Base-by-base conservation (phyloP, 768 basidiomycete species). In the Phaffia tasmanica region DNA sequence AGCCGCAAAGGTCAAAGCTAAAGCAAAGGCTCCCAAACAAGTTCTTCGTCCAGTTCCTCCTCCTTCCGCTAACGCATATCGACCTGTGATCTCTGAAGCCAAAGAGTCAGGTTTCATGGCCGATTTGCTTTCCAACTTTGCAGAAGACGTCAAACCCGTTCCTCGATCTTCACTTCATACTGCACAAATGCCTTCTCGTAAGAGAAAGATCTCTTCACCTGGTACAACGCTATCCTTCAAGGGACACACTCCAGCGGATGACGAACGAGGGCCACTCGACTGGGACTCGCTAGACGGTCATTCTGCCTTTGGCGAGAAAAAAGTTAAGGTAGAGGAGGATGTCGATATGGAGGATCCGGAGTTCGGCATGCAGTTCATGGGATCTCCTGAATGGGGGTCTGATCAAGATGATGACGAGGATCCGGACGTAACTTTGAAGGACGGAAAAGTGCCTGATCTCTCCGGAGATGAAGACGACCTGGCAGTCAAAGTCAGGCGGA, bases 21-120 rank as follows among this genome's bases (percentile, higher is more conserved):
- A 78, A 72, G 76, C 74, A 23, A 76, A 74, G 59, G 79, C 81
- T 35, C 48, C 64, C 23, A 46, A 62, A 49, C 51, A 51, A 2
- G n/a, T 49, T 59, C 51, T 29, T 82, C 82, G 32, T 82, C 82
- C 1, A 71, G 62, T 68, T 72, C 67, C 47, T 51, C 48, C 48
- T 57, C 83, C 84, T 1, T 82, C 85, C 15, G 86, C 89, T 69
- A 85, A 80, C 75, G 87, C 86, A 18, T 98, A 98, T 75, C 82
- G 89, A 35, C 85, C 87, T 1, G 80, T 80, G 0, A 82, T 86
- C 16, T 85, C 87, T 9, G 85, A 81, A 16, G 86, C 85, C 61
- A 83, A 91, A 71, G 95, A 97, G 75, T 80, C 83, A 49, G 90
- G 94, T 71, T 90, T 99, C 70, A 87, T 99, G 89, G 83, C 84